Conservation (phyloP, 371 early-diverging fungal genomes). For the Apophysomyces sp. region DNA sequence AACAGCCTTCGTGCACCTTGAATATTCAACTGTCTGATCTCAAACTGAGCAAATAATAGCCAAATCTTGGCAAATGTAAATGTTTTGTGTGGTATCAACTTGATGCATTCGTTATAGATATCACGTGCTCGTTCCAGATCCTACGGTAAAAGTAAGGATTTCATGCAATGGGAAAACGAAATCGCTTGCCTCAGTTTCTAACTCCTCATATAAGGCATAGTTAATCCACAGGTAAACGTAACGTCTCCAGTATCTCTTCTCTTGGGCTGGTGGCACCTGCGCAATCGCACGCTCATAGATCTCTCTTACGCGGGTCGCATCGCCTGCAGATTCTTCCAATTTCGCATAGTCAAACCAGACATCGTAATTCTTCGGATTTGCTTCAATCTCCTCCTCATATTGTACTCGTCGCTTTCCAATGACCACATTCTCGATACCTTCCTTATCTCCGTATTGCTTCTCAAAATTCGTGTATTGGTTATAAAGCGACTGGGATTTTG, state of each 20-base stretch:
- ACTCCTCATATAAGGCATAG: slow-evolving; percentile 95
- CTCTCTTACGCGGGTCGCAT: slow-evolving; percentile 78
- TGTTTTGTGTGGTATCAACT: slow-evolving; percentile 87
- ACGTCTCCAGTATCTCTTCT: slow-evolving; percentile 94
- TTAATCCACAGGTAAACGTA: slow-evolving; percentile 98
- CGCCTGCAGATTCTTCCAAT: slow-evolving; percentile 83
- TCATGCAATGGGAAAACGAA: neutral
- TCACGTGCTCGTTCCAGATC: slow-evolving; percentile 81
- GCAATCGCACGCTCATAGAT: slow-evolving; percentile 96
- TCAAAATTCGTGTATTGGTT: slow-evolving; percentile 95
- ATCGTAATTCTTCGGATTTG: slow-evolving; percentile 89
- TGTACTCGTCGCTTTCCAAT: slow-evolving; percentile 82
- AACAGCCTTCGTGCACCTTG: slow-evolving; percentile 78
- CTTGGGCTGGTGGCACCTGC: slow-evolving; percentile 80
- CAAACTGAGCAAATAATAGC: slow-evolving; percentile 90
- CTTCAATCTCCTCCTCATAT: slow-evolving; percentile 84
- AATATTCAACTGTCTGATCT: slow-evolving; percentile 80
- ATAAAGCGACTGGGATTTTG: slow-evolving; percentile 82
- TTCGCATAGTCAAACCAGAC: slow-evolving; percentile 94
- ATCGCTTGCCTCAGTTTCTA: slow-evolving; percentile 62
- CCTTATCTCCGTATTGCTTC: slow-evolving; percentile 89
- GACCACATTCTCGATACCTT: slow-evolving; percentile 90
- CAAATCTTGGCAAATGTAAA: slow-evolving; percentile 98
- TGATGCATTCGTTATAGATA: slow-evolving; percentile 83
- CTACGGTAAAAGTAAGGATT: slow-evolving; percentile 14